A percentile compares a stretch with the other conserved stretches of the same genome.
These are phyloP conservation scores for Chalciporus piperatoides DNA, from an alignment of 1,284 basidiomycete species.

Conservation along the genomic window DNA sequence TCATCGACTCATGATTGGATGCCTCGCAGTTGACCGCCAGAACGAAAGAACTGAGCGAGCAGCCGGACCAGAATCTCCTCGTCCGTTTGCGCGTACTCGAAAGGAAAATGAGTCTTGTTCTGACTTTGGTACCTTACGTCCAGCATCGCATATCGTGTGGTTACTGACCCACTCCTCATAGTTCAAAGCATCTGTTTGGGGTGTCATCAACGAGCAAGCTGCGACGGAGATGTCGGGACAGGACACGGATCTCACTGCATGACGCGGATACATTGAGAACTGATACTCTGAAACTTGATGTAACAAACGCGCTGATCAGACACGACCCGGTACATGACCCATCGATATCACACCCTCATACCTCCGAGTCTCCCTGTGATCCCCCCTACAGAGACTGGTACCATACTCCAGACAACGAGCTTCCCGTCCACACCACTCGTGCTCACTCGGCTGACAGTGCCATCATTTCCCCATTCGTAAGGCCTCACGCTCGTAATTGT, in stretches of 20 bases:
- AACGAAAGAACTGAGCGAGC: conserved; percentile 58
- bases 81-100: conserved; percentile 79
- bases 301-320: conserved; percentile 12
- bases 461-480: conserved; percentile 61
- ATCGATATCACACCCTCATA: conserved; percentile 40
- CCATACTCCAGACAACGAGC: conserved; percentile 88
- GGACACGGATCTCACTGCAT: conserved; percentile 24
- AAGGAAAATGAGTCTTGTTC: conserved; percentile 91
- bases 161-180: conserved; percentile 30
- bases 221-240: conserved; percentile 43
- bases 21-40: conserved; percentile 49
- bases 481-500: conserved; percentile 91
- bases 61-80: conserved; percentile 75
- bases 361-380: conserved; percentile 47
- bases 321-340: conserved; percentile 4
- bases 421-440: conserved; percentile 96
- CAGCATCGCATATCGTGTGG: not conserved
- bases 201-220: conserved; percentile 84
- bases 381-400: conserved; percentile 42
- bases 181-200: conserved; percentile 97
- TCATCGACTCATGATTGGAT: conserved; percentile 5
- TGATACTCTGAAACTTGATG: not conserved
- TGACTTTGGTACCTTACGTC: conserved; percentile 60
- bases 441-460: conserved; percentile 72
- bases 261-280: not conserved